phyloP scores from a whole-genome alignment of 345 rosid species.

The Adansonia digitata region DNA sequence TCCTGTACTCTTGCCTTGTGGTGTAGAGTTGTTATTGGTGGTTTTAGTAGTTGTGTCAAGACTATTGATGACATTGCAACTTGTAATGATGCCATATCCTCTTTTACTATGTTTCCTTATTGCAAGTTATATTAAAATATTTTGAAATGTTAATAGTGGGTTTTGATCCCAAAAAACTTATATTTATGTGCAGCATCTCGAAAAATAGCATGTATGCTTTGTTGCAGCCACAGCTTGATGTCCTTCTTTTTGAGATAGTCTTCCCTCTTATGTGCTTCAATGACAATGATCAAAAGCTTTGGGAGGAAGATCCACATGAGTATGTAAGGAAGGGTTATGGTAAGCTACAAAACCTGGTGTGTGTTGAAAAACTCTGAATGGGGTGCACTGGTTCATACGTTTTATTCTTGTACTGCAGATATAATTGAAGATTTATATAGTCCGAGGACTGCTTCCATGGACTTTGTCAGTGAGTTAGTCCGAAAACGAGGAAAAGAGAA shows the following conservation, averaged over 20 bases:
- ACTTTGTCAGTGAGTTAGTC: conserved; percentile 94
- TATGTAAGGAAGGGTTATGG: conserved; percentile 99
- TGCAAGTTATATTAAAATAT: background rate
- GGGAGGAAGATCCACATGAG: conserved; percentile 99
- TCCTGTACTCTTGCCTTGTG: background rate
- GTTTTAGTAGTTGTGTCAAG: background rate
- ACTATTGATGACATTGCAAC: background rate
- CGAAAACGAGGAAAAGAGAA: conserved; percentile 92
- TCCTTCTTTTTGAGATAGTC: conserved; percentile 91
- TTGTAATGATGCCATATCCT: background rate
- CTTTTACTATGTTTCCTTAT: background rate
- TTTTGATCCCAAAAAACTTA: background rate
- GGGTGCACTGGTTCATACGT: conserved; percentile 12
- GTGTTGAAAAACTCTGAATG: background rate
- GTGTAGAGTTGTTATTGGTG: background rate
- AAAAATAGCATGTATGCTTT: conserved; percentile 76
- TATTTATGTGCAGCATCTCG: conserved; percentile 53
- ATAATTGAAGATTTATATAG: conserved; percentile 99
- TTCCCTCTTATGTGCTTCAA: conserved; percentile 98
- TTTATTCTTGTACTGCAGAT: conserved; percentile 48
- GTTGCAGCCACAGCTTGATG: conserved; percentile 82
- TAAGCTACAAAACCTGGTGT: conserved; percentile 32
- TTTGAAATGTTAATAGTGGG: background rate
- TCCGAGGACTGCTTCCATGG: conserved; percentile 96
- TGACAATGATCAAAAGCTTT: conserved; percentile 95